These are phyloP conservation scores for Colletotrichum aenigma DNA, from an alignment of 2,329 filamentous ascomycete genomes.

Conservation along the genomic window DNA sequence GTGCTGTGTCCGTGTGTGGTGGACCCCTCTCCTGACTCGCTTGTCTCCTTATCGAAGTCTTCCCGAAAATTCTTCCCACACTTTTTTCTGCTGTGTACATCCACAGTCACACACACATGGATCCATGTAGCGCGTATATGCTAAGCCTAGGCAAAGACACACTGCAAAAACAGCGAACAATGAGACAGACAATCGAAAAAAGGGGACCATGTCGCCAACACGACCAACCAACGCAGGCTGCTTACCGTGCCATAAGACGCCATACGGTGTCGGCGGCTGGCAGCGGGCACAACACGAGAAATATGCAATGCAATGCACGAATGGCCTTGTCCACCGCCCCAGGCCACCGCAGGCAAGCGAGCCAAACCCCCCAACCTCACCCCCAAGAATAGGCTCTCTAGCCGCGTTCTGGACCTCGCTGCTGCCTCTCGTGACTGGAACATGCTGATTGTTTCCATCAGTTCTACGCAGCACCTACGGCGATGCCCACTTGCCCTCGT, in stretches of 20 bases:
- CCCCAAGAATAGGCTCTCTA: neutral
- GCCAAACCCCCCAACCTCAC: neutral
- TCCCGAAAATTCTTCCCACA: constrained; percentile 16
- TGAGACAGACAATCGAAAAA: neutral
- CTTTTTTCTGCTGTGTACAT: neutral
- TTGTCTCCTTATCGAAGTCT: constrained; percentile 13
- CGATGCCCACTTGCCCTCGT: neutral
- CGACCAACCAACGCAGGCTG: neutral
- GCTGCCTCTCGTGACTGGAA: neutral
- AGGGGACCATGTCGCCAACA: neutral
- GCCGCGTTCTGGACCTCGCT: neutral
- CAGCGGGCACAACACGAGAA: neutral
- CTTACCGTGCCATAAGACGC: neutral
- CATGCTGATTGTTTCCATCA: neutral
- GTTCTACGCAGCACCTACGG: neutral
- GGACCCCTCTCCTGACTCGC: constrained; percentile 18
- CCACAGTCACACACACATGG: neutral
- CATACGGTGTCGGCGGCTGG: neutral
- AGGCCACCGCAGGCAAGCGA: neutral
- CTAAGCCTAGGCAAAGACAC: neutral
- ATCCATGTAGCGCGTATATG: neutral
- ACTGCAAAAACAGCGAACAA: neutral
- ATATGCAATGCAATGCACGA: constrained; percentile 13
- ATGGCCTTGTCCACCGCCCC: neutral
- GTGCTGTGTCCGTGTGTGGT: neutral